Base-by-base conservation (phyloP, 805 yeast species). In the Hermanozyma aechmeae region DNA sequence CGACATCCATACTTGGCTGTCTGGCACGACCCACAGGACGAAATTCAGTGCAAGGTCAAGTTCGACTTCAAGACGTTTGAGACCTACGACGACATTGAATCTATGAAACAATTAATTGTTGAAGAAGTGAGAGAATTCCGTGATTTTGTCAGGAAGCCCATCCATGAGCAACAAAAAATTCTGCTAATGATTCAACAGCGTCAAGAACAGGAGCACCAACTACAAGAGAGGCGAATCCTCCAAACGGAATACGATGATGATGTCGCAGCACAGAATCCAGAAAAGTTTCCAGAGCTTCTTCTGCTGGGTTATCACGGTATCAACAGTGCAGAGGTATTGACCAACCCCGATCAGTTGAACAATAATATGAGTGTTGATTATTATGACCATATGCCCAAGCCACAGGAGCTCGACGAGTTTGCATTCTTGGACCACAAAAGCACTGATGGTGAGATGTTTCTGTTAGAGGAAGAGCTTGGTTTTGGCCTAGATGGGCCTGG, bases 41-140 rank as follows among this genome's bases (percentile, higher is more conserved):
- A 92, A 56, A 87, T 87, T 6, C 77, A 69, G 27, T 85, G 96
- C 51, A 72, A 74, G 26, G 65, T 72, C 2, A 80, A 81, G 43
- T 87, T 87, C 51, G 95, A 87, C 48, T 87, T 87, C 51, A 60
- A 58, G 39, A 65, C 82, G 5, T 87, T 87, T 52, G 96, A 87
- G 61, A 78, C 71, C 11, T 79, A 79, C 12, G 84, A 83, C 40
- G 95, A 85, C 39, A 66, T 84, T 49, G 79, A 72, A 9, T 58
- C 69, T 8, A 79, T 87, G 82, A 76, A 71, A 44, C 64, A 71
- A 40, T 73, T 85, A 75, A 82, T 87, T 23, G 56, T 82, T 24
- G 77, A 82, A 19, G 96, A 87, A 50, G 95, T 87, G 2, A 66
- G 66, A 27, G 61, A 71, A 16, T 85, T 86, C 51, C 71, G 96